Evolutionary conservation across 345 rosid species (phyloP).

Genomic region (Lenwebbia sp.): DNA sequence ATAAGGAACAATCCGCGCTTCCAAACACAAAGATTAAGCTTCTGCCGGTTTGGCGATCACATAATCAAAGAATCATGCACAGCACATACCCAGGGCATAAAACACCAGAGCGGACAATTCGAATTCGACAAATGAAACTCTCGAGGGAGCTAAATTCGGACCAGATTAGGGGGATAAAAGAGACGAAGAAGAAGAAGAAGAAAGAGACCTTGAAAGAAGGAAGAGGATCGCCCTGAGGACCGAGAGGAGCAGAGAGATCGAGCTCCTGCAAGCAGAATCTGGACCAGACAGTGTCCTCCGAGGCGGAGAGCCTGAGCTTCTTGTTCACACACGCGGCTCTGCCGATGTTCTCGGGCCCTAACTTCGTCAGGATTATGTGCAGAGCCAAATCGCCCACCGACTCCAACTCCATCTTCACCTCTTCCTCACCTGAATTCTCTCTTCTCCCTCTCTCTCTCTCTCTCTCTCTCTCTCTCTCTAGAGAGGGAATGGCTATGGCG

Average conservation of each 20-base stretch:
- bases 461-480: background rate
- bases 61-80: background rate
- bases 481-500: background rate
- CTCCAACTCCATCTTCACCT: conserved; percentile 41
- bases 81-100: background rate
- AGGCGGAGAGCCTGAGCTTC: conserved; percentile 30
- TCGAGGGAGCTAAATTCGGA: background rate
- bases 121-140: background rate
- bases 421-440: background rate
- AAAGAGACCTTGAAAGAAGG: conserved; percentile 65
- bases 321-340: conserved; percentile 46
- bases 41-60: background rate
- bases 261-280: conserved; percentile 47
- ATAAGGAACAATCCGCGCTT: background rate
- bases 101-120: background rate
- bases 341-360: conserved; percentile 40
- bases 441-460: background rate
- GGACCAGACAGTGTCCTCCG: conserved; percentile 76
- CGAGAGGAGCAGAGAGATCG: conserved; percentile 53
- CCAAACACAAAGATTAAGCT: background rate
- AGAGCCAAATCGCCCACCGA: conserved; percentile 58
- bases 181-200: no score
- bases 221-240: conserved; percentile 36
- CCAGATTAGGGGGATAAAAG: background rate
- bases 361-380: conserved; percentile 30